Percentiles rank a stretch among this genome's conserved stretches.
Conservation (phyloP, 73 alveolate species). For the Symbiodinium pilosum region DNA sequence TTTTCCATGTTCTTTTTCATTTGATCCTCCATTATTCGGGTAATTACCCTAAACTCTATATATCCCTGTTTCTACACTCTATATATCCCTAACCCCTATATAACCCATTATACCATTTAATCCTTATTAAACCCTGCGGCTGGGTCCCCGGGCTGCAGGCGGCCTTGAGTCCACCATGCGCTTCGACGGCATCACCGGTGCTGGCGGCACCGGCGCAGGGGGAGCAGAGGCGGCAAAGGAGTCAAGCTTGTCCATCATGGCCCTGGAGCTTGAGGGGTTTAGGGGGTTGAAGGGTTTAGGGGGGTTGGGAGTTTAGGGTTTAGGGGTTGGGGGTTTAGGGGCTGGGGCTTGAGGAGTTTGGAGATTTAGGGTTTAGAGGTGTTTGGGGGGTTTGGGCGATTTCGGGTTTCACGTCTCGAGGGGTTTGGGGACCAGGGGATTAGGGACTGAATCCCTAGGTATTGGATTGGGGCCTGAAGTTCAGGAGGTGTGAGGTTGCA, state of each 20-base stretch:
- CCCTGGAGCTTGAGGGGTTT: not conserved
- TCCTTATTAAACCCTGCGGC: no score
- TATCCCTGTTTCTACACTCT: not conserved
- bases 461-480: no score
- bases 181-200: slow-evolving; percentile 20
- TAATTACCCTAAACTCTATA: not conserved
- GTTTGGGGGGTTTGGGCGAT: no score
- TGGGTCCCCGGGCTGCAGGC: not conserved
- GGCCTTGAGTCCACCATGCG: slow-evolving; percentile 22
- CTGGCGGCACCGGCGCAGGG: not conserved
- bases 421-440: no score
- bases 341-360: not conserved
- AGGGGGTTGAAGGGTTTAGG: not conserved
- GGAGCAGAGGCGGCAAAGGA: slow-evolving; percentile 34
- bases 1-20: no score
- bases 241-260: slow-evolving; percentile 65
- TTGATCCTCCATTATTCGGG: no score
- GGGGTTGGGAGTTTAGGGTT: not conserved
- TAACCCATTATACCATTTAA: no score
- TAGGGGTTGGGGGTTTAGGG: not conserved
- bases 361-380: not conserved
- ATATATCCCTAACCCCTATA: no score
- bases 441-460: no score
- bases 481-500: no score
- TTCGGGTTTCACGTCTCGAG: no score